Percentiles rank a stretch among this genome's conserved stretches.
These are phyloP conservation scores for Lactarius sp. DNA, from an alignment of 768 basidiomycete genomes.

Conservation along the genomic window DNA sequence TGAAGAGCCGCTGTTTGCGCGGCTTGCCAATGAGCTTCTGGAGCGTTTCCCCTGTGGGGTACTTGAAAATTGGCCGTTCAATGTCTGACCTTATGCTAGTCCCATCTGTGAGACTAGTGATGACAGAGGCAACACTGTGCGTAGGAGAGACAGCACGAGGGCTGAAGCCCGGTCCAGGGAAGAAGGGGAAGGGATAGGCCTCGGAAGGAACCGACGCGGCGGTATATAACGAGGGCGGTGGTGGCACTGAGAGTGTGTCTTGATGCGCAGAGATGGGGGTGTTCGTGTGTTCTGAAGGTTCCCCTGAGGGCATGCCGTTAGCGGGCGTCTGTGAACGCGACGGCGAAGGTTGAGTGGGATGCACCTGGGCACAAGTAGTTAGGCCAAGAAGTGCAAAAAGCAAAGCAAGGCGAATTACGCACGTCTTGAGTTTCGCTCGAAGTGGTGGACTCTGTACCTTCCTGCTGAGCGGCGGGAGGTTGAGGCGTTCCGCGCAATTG, in stretches of 20 bases:
- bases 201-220: conserved; percentile 17
- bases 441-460: conserved; percentile 5
- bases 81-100: conserved; percentile 19
- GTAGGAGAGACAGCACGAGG: conserved; percentile 60
- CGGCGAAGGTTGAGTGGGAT: conserved; percentile 5
- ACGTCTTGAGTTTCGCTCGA: conserved; percentile 24
- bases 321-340: conserved; percentile 24
- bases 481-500: conserved; percentile 18
- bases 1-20: conserved; percentile 69
- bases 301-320: conserved; percentile 21
- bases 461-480: conserved; percentile 8
- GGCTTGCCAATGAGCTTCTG: conserved; percentile 40
- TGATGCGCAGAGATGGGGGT: conserved; percentile 18
- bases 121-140: conserved; percentile 48
- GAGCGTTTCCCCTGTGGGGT: conserved; percentile 21
- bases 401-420: conserved; percentile 1
- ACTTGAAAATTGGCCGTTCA: conserved; percentile 15
- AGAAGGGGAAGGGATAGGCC: conserved; percentile 21
- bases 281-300: conserved; percentile 21
- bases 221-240: conserved; percentile 17
- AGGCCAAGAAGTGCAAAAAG: conserved; percentile 6
- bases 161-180: conserved; percentile 28
- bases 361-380: conserved; percentile 8
- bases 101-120: conserved; percentile 48
- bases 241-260: conserved; percentile 21